These are phyloP conservation scores for Suillus hirtellus DNA, from an alignment of 768 basidiomycete genomes.

Conservation along the genomic window DNA sequence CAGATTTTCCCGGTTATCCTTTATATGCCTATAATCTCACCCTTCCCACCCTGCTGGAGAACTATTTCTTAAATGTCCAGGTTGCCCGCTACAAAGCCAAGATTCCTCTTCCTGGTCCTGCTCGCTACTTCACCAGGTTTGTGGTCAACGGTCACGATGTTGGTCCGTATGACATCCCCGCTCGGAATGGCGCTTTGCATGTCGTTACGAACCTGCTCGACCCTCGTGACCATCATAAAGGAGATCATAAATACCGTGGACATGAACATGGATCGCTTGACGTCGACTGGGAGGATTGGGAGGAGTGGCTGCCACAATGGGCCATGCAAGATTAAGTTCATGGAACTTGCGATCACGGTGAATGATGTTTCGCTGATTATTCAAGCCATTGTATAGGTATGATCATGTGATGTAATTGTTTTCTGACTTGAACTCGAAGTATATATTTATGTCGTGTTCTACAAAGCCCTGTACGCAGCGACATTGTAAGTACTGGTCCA, in stretches of 20 bases:
- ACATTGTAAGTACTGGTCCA: not conserved
- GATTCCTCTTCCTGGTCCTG: slow-evolving; percentile 39
- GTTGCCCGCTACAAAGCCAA: slow-evolving; percentile 48
- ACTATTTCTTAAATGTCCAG: slow-evolving; percentile 46
- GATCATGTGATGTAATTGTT: not conserved
- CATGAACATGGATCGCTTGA: slow-evolving; percentile 7
- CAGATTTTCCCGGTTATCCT: slow-evolving; percentile 22
- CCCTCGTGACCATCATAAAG: slow-evolving; percentile 32
- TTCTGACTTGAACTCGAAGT: not conserved
- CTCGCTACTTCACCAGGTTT: slow-evolving; percentile 38
- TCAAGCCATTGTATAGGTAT: no score
- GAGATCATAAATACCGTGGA: not conserved
- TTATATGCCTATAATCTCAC: slow-evolving; percentile 37
- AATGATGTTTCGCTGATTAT: not conserved
- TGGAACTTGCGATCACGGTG: not conserved
- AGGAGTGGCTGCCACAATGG: slow-evolving; percentile 53
- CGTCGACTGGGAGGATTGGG: slow-evolving; percentile 44
- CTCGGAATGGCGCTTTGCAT: slow-evolving; percentile 61
- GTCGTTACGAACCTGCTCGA: slow-evolving; percentile 43
- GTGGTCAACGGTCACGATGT: slow-evolving; percentile 42
- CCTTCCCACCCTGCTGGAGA: slow-evolving; percentile 42
- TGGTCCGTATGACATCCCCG: slow-evolving; percentile 45
- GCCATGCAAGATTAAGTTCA: slow-evolving; percentile 34
- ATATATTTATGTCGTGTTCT: not conserved
- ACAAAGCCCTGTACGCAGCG: not conserved